A percentile compares a stretch with the other conserved stretches of the same genome.
Evolutionary conservation across 2,329 filamentous ascomycete species (phyloP).

Genomic region (Amylocarpus encephaloides): DNA sequence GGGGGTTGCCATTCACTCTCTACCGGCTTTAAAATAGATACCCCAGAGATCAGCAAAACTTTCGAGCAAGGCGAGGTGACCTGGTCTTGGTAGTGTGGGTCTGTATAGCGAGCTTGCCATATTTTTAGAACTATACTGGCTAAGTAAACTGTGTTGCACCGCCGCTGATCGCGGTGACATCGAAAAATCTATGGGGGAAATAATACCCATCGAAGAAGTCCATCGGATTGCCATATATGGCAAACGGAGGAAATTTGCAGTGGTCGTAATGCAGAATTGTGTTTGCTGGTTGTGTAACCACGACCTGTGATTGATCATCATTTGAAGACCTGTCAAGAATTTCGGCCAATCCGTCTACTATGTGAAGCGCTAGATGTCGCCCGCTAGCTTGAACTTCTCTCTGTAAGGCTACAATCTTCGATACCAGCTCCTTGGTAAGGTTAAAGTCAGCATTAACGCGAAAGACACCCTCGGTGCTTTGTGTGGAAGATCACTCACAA

Average conservation of each 20-base stretch:
- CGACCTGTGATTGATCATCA: not conserved
- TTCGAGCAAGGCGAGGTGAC: not conserved
- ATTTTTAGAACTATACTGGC: too few species aligned
- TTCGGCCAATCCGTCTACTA: conserved; percentile 33
- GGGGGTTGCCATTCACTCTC: not conserved
- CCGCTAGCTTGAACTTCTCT: conserved; percentile 30
- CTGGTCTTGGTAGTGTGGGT: not conserved
- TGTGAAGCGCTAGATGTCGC: conserved; percentile 34
- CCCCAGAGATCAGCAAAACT: too few species aligned
- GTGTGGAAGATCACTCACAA: conserved; percentile 20
- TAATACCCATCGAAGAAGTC: conserved; percentile 15
- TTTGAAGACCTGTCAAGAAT: conserved; percentile 27
- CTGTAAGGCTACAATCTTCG: conserved; percentile 30
- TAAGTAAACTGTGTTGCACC: too few species aligned
- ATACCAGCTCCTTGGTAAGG: conserved; percentile 2
- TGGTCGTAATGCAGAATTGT: not conserved
- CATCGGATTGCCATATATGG: conserved; percentile 26
- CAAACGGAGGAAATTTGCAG: conserved; percentile 8
- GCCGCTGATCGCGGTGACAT: conserved; percentile 9
- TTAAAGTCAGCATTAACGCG: not conserved
- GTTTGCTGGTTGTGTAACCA: not conserved
- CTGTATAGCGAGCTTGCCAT: too few species aligned
- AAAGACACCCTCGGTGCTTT: not conserved
- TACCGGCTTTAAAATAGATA: too few species aligned
- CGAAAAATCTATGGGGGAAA: conserved; percentile 23